Base-by-base conservation (phyloP, 2,329 filamentous ascomycete species). In the Fusarium verrucosum region DNA sequence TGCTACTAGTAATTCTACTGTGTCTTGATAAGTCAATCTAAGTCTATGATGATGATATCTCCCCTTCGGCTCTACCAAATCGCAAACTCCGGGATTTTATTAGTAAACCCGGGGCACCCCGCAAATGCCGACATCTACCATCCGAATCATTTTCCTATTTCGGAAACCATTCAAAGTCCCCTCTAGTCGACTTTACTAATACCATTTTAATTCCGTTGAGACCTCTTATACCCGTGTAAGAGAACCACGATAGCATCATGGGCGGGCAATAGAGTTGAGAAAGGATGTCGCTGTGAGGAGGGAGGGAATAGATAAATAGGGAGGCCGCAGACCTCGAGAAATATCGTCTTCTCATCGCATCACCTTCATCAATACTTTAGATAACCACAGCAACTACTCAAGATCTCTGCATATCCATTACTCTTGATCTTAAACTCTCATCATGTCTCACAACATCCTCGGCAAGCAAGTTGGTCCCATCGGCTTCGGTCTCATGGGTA, bases 401-500 rank as follows among this genome's bases (percentile, higher is more conserved):
- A 5, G 20, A 33, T 25, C 28, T 37, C 25, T 16, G 23, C 37
- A 32, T 44, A 26, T 20, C 10, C 36, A 54, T 22, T 13, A 41
- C 35, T 38, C 25, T 35, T 19, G 19, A 28, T 19, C 30, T 26
- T 33, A 32, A 23, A 50, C 28, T 25, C 23, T 20, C 55, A 60
- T 36, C 56, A 73, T 73, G 71, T 38, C 58, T 61, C 62, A 68
- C 58, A 64, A 50, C 19, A 64, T 73, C 35, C 45, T 66, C 10
- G 52, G 57, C 26, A 71, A 69, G 20, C 35, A 63, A 46, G 66
- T 71, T 38, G 69, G 69, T n/a, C 50, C 45, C 45, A 69, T 71
- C 16, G 66, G 70, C 50, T 73, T 55, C 23, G 71, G 71, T 33
- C 66, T 72, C 50, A 70, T 73, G 65, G 60, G 71, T 70, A 63